phyloP scores from a whole-genome alignment of 192 early-diverging fungal species.

The Umbelopsis sp. region DNA sequence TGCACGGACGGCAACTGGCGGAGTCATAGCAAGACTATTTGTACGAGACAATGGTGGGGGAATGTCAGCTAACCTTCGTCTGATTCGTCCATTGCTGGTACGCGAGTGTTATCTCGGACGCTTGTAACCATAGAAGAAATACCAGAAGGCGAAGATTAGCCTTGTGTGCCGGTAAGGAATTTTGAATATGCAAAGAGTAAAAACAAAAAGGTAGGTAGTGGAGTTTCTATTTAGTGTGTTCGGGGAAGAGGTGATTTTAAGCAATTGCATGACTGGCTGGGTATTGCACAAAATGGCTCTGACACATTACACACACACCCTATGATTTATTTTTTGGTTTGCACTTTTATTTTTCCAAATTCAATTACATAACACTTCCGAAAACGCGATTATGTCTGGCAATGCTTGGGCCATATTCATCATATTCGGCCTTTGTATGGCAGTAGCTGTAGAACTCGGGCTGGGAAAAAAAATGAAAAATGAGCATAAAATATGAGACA shows the following conservation, averaged over 20 bases:
- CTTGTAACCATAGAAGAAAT: constrained; percentile 16
- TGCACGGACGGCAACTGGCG: constrained; percentile 14
- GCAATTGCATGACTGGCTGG: neutral
- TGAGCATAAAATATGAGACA: constrained; percentile 2
- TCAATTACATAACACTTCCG: constrained; percentile 44
- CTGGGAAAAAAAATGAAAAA: constrained; percentile 41
- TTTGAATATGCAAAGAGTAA: neutral
- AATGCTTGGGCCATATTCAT: constrained; percentile 96
- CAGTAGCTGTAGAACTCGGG: constrained; percentile 89
- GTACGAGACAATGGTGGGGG: neutral
- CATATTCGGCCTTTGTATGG: constrained; percentile 98
- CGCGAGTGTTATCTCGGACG: constrained; percentile 1
- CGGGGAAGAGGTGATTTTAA: neutral
- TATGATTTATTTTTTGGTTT: neutral
- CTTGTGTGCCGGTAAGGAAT: neutral
- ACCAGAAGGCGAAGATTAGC: neutral
- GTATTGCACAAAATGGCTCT: neutral
- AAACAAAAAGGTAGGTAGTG: neutral
- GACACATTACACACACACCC: neutral
- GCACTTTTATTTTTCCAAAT: constrained; percentile 6
- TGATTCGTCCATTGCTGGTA: neutral
- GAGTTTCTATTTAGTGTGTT: constrained; percentile 4
- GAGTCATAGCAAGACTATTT: neutral
- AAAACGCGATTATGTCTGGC: constrained; percentile 93
- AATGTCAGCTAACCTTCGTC: neutral